Evolutionary conservation across 768 basidiomycete genomes (phyloP), one percentile per base, ranked within the genome.

Genomic region (Leucosporidium creatinivorum): DNA sequence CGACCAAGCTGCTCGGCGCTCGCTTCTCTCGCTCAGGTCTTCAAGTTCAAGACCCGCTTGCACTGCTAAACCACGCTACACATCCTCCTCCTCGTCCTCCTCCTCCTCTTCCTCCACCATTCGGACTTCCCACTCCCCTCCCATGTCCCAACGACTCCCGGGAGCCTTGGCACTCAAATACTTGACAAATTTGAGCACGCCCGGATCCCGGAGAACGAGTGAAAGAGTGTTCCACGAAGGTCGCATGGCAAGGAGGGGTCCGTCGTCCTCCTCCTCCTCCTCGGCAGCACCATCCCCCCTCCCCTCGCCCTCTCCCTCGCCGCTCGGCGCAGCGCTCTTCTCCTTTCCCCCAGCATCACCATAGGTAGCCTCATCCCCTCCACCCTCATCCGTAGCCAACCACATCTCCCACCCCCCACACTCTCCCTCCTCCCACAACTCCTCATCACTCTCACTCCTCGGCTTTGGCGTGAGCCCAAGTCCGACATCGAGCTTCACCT

Each of bases 351-450:
- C n/a, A n/a, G n/a, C 81, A 26, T 85, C 83, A 23, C 91, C 87
- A 77, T 94, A 98, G 21, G 96, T 88, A 2, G 93, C 91, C 77
- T 98, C 93, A 70, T 94, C 93, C 75, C 91, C 91, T 73, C 90
- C 92, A 69, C 93, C 87, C 70, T n/a, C n/a, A n/a, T 94, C 91
- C 51, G 91, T 89, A 2, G 92, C 89, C 85, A 96, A 89, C 78
- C 97, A 98, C 76, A 92, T 93, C 84, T 97, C 93, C 93, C 93
- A 97, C 23, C 90, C 94, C 57, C 94, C 94, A 85, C 86, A 90
- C 70, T 85, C 85, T 17, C 87, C 87, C 21, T 81, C 81, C 75
- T 84, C 82, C 89, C 89, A 89, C 19, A 51, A 26, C 73, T 85
- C 85, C 30, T 65, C 69, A 23, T 79, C 80, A 7, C 78, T 81